phyloP scores from a whole-genome alignment of 2,329 filamentous ascomycete genomes.

The Didymellaceae sp. region DNA sequence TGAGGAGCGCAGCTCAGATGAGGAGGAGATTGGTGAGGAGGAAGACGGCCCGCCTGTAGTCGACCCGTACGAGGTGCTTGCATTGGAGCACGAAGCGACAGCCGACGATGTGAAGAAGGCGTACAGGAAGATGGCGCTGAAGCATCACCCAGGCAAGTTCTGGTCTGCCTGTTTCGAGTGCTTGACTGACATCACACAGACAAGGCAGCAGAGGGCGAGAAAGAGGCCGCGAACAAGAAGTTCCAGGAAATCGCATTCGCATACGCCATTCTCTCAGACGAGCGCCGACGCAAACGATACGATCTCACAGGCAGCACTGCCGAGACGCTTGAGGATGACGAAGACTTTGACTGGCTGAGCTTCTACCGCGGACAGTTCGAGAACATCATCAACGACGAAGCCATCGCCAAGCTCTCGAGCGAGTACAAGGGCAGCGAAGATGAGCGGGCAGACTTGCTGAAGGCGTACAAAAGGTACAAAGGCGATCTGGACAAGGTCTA shows the following conservation, averaged over 20 bases:
- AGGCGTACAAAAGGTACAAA: constrained; percentile 73
- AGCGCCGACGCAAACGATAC: constrained; percentile 80
- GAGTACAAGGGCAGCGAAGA: constrained; percentile 87
- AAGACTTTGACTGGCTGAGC: constrained; percentile 83
- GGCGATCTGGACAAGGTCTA: constrained; percentile 82
- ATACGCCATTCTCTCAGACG: constrained; percentile 89
- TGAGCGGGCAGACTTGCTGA: constrained; percentile 78
- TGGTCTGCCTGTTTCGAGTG: constrained; percentile 17
- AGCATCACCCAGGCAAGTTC: constrained; percentile 71
- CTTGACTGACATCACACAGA: constrained; percentile 58
- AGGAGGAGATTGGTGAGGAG: constrained; percentile 50
- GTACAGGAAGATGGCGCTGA: constrained; percentile 89
- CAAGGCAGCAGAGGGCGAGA: constrained; percentile 74
- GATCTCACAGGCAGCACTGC: constrained; percentile 89
- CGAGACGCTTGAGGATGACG: constrained; percentile 76
- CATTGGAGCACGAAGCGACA: constrained; percentile 72
- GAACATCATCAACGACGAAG: constrained; percentile 74
- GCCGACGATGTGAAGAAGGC: constrained; percentile 83
- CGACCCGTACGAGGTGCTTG: constrained; percentile 81
- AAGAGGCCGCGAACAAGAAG: constrained; percentile 74
- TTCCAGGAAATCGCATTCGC: constrained; percentile 95
- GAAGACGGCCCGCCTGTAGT: constrained; percentile 68
- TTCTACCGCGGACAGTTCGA: constrained; percentile 88
- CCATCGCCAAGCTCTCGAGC: constrained; percentile 75
- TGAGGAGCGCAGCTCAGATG: constrained; percentile 48